Conservation (phyloP, 2,329 filamentous ascomycete species). For the Rhexocercosporidium sp. region DNA sequence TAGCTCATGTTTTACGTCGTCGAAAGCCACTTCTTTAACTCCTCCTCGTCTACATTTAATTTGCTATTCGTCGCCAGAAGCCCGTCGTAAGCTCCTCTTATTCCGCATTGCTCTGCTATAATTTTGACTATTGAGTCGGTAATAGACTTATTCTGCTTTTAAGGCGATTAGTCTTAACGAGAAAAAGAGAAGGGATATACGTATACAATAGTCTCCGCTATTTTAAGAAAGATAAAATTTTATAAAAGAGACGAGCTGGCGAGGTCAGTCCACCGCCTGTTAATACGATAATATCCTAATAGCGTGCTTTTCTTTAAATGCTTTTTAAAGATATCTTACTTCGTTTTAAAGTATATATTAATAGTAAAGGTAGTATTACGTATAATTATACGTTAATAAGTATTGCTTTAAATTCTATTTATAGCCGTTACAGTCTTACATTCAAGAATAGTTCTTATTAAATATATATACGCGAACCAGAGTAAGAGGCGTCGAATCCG, state of each 20-base stretch:
- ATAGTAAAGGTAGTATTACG: not conserved
- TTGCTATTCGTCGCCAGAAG: no score
- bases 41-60: no score
- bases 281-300: slow-evolving; percentile 4
- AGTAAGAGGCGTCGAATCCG: not conserved
- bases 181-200: not conserved
- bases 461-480: not conserved
- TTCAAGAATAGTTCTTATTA: not conserved
- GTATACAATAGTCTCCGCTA: slow-evolving; percentile 4
- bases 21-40: no score
- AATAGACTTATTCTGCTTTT: not conserved
- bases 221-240: slow-evolving; percentile 3
- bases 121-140: not conserved
- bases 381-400: not conserved
- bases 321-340: not conserved
- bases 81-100: no score
- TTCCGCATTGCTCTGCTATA: no score
- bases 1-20: no score
- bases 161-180: slow-evolving; percentile 3
- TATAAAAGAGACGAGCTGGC: slow-evolving; percentile 2
- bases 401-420: not conserved
- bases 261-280: slow-evolving; percentile 8
- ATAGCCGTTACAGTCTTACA: not conserved
- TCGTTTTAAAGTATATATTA: slow-evolving; percentile 2
- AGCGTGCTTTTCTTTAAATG: slow-evolving; percentile 1